Conservation (phyloP, 805 yeast genomes). For the Myxozyma lipomycoides region DNA sequence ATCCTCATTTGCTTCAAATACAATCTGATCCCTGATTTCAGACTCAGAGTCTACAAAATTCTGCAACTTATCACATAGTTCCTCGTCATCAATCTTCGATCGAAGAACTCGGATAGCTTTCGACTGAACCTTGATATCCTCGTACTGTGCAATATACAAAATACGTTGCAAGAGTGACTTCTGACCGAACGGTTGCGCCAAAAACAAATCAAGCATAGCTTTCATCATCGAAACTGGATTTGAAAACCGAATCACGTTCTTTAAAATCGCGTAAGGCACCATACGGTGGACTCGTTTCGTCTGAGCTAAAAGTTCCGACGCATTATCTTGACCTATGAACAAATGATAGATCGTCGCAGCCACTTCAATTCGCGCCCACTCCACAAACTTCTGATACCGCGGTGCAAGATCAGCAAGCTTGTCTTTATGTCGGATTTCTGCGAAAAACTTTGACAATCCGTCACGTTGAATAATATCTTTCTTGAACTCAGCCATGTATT, state of each 20-base stretch:
- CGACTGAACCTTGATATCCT: constrained; percentile 64
- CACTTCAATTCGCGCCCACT: constrained; percentile 77
- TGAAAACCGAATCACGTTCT: constrained; percentile 72
- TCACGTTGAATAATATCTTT: constrained; percentile 48
- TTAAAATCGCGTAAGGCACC: constrained; percentile 76
- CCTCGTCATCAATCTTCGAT: constrained; percentile 33
- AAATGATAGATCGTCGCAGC: constrained; percentile 80
- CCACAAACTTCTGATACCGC: constrained; percentile 62
- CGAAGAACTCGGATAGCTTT: constrained; percentile 43
- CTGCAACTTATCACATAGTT: constrained; percentile 33
- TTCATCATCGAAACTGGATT: constrained; percentile 85
- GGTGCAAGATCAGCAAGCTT: constrained; percentile 59
- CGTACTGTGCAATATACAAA: constrained; percentile 67
- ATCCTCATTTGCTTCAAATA: constrained; percentile 35
- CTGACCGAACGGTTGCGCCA: constrained; percentile 72
- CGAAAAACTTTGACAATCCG: constrained; percentile 59
- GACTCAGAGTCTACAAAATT: constrained; percentile 36
- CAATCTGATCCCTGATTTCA: constrained; percentile 35
- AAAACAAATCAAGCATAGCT: constrained; percentile 70
- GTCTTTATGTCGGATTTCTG: constrained; percentile 57
- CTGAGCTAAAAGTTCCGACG: constrained; percentile 70
- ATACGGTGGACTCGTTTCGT: constrained; percentile 65
- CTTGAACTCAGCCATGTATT: constrained; percentile 58
- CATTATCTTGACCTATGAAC: constrained; percentile 75
- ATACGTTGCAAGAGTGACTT: constrained; percentile 68